These are phyloP conservation scores for Jimgerdemannia flammicorona DNA, from an alignment of 192 early-diverging fungal genomes.

Conservation along the genomic window DNA sequence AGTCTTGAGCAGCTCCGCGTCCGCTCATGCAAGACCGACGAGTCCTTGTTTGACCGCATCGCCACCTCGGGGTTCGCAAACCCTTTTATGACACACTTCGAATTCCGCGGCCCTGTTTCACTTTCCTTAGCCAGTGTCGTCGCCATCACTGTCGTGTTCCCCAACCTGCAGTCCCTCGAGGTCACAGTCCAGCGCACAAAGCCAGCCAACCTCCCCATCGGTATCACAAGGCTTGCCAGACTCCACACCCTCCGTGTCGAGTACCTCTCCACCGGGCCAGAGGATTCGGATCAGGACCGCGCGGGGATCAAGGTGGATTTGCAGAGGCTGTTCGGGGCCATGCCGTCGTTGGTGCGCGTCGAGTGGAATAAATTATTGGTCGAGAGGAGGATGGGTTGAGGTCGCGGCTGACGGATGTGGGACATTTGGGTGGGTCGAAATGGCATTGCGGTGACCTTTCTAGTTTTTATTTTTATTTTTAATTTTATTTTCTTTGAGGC, in stretches of 20 bases:
- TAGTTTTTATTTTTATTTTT: no score
- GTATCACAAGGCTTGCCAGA: not conserved
- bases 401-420: no score
- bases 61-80: not conserved
- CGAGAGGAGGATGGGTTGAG: not conserved
- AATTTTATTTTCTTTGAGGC: no score
- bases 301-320: not conserved
- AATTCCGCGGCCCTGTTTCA: not conserved
- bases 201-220: not conserved
- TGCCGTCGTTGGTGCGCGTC: not conserved
- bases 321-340: not conserved
- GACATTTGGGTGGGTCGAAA: no score
- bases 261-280: not conserved
- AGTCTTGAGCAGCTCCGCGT: not conserved
- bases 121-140: not conserved
- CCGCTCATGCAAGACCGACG: not conserved
- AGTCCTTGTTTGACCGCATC: not conserved
- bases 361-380: not conserved
- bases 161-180: not conserved
- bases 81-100: not conserved
- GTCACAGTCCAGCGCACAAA: not conserved
- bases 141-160: not conserved
- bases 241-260: not conserved
- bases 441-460: no score
- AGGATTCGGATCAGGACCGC: not conserved